Evolutionary conservation across 2,329 filamentous ascomycete species (phyloP), one percentile per base, ranked within the genome.

Genomic region (Diaporthe longicolla): DNA sequence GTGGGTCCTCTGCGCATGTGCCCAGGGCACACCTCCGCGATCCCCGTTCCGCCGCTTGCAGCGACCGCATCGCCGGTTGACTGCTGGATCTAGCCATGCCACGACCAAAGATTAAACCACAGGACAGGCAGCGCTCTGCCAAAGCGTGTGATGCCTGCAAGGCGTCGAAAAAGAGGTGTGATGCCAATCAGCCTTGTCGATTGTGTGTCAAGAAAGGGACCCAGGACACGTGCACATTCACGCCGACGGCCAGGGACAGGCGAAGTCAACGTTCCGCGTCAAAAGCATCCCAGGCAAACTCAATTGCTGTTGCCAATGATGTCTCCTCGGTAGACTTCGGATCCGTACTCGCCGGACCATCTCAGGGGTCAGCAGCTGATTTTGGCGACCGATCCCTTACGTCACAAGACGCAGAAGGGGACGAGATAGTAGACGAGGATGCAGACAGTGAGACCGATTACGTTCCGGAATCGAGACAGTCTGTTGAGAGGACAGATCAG

Each of bases 151-250:
- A 72, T 37, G 70, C 70, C 29, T 74, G 73, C 43, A 74, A 74
- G 43, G 73, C 69, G 26, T 74, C 73, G 19, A 74, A 74, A 32
- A 74, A 72, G 37, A 63, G 73, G 5, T 74, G 76, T 26, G 72
- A 74, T 37, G 66, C 48, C 21, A 65, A 71, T n/a, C 58, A 65
- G 48, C 72, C 72, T 11, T 74, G 68, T 40, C 66, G 66, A 40
- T n/a, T 71, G 15, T 74, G 72, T 37, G 21, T 74, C 35, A 71
- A 71, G 32, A 74, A 71, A 13, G 72, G 66, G 7, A 57, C 68
- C 21, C 72, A 74, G 72, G 66, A 74, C 17, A 66, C 72, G 9
- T 74, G 72, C 50, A 66, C 32, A 0, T 71, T 17, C 66, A 74
- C 54, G 54, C 63, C 54, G 32, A 73, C 71, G 54, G 19, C 54